Evolutionary conservation across 2,329 filamentous ascomycete species (phyloP).

Genomic region (Bipolaris bicolor): DNA sequence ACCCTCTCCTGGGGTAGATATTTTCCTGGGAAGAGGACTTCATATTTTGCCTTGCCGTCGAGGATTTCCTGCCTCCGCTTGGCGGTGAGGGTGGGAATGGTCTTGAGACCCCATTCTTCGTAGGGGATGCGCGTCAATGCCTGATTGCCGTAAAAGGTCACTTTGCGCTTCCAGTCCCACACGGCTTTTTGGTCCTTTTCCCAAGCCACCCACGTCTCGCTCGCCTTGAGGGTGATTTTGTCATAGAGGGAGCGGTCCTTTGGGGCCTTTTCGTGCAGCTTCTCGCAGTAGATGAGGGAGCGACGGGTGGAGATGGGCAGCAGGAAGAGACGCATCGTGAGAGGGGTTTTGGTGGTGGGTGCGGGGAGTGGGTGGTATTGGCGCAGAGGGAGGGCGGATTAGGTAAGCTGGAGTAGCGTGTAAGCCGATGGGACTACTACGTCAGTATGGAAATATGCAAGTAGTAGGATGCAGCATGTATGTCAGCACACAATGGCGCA

Average conservation of each 20-base stretch:
- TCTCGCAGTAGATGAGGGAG: constrained; percentile 90
- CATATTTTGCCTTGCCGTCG: constrained; percentile 67
- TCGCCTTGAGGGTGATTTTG: constrained; percentile 71
- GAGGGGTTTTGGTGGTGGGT: constrained; percentile 7
- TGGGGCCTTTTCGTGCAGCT: constrained; percentile 63
- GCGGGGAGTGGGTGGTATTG: background rate
- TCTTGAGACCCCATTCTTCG: constrained; percentile 98
- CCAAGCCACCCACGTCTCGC: constrained; percentile 82
- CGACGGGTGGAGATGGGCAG: constrained; percentile 90
- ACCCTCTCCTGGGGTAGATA: constrained; percentile 71
- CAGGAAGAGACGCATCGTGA: constrained; percentile 85
- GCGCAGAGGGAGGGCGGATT: background rate
- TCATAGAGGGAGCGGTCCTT: constrained; percentile 66
- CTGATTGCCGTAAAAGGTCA: constrained; percentile 86
- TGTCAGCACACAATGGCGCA: constrained; percentile 28
- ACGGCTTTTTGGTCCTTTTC: constrained; percentile 72
- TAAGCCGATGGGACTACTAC: no score
- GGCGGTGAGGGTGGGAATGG: constrained; percentile 79
- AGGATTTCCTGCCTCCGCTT: constrained; percentile 69
- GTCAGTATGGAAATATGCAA: no score
- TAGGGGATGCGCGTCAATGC: constrained; percentile 87
- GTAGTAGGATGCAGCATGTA: no score
- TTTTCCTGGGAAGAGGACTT: constrained; percentile 76
- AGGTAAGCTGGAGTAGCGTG: background rate
- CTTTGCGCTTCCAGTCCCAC: constrained; percentile 81